A percentile compares a stretch with the other conserved stretches of the same genome.
Conservation (phyloP, 2,329 filamentous ascomycete species). For the Colletotrichum tofieldiae region DNA sequence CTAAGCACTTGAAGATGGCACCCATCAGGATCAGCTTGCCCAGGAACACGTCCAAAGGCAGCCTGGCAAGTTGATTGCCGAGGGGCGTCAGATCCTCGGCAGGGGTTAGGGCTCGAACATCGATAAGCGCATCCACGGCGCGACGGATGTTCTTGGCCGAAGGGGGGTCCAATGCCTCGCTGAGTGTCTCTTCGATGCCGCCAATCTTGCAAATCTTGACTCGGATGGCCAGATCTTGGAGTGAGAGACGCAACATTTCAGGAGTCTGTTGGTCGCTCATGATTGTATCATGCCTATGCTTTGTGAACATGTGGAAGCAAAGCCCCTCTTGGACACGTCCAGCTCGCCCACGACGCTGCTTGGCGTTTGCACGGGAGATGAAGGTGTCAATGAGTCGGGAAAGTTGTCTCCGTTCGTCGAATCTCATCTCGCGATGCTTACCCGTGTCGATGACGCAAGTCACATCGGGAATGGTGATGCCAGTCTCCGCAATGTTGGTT, state of each 20-base stretch:
- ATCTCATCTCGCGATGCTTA: slow-evolving; percentile 97
- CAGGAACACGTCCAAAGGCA: slow-evolving; percentile 94
- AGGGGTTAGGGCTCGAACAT: slow-evolving; percentile 89
- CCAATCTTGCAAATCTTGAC: slow-evolving; percentile 98
- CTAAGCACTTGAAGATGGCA: slow-evolving; percentile 89
- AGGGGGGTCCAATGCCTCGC: slow-evolving; percentile 90
- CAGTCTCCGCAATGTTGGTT: slow-evolving; percentile 98
- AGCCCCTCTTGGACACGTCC: slow-evolving; percentile 95
- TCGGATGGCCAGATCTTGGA: slow-evolving; percentile 95
- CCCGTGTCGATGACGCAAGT: slow-evolving; percentile 97
- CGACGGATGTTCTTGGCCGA: slow-evolving; percentile 93
- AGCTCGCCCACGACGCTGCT: slow-evolving; percentile 92
- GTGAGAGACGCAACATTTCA: slow-evolving; percentile 92
- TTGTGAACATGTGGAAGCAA: slow-evolving; percentile 97
- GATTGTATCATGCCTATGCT: slow-evolving; percentile 85
- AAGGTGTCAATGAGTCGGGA: slow-evolving; percentile 94
- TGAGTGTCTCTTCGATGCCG: slow-evolving; percentile 90
- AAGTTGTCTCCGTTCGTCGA: slow-evolving; percentile 92
- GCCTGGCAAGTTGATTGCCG: slow-evolving; percentile 86
- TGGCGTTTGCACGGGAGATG: slow-evolving; percentile 95
- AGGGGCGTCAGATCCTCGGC: slow-evolving; percentile 89
- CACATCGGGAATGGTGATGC: slow-evolving; percentile 98
- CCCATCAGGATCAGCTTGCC: slow-evolving; percentile 93
- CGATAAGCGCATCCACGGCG: slow-evolving; percentile 92
- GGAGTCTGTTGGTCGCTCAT: slow-evolving; percentile 96